Conservation (phyloP, 129 eudicot genomes). For the Arctium minus region DNA sequence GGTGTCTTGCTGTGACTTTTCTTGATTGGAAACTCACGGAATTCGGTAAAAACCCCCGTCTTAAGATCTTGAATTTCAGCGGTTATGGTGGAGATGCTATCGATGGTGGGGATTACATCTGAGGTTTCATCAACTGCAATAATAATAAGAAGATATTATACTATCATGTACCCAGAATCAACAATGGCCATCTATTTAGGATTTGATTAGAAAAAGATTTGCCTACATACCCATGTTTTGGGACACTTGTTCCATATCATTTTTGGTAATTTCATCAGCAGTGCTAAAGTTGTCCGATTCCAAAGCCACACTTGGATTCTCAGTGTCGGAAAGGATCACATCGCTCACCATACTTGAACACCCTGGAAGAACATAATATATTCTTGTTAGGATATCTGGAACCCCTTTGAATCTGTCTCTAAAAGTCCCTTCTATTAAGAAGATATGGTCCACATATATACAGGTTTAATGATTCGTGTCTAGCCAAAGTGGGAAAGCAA, state of each 20-base stretch:
- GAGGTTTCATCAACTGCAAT: not conserved
- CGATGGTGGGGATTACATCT: constrained; percentile 5
- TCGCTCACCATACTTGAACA: not conserved
- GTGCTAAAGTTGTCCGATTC: not conserved
- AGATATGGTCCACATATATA: too few species aligned
- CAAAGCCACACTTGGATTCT: not conserved
- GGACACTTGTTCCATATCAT: not conserved
- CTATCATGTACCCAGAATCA: not conserved
- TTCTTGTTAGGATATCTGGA: not conserved
- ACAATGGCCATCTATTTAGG: not conserved
- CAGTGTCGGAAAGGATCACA: not conserved
- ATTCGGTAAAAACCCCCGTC: not conserved
- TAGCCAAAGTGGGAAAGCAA: not conserved
- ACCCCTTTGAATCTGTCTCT: not conserved
- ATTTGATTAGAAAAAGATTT: not conserved
- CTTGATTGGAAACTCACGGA: constrained; percentile 11
- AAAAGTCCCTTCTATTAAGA: not conserved
- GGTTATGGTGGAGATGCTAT: not conserved
- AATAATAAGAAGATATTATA: not conserved
- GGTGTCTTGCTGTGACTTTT: constrained; percentile 24
- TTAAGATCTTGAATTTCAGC: constrained; percentile 1
- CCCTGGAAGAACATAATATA: not conserved
- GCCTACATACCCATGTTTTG: constrained; percentile 14
- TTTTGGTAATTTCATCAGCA: not conserved
- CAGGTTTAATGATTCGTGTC: not conserved